These are phyloP conservation scores for Globisporangium irregulare DNA, from an alignment of 352 stramenopile species.

Conservation along the genomic window DNA sequence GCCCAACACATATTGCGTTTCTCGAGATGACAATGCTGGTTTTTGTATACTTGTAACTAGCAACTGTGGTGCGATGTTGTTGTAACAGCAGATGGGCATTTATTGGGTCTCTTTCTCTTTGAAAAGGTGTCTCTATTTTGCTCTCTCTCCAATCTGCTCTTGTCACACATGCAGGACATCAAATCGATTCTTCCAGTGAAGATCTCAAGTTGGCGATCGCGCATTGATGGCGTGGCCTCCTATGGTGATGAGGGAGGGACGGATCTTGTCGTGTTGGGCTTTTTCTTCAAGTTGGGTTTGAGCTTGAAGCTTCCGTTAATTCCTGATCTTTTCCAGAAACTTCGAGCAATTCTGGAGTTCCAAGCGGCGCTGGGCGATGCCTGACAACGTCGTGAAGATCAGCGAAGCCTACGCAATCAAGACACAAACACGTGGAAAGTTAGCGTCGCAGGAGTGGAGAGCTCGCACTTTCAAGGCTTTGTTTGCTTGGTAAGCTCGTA, in stretches of 20 bases:
- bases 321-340: constrained; percentile 19
- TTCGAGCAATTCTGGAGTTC: constrained; percentile 1
- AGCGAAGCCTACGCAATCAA: constrained; percentile 14
- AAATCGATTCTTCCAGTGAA: too few species aligned
- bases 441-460: not conserved
- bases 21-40: constrained; percentile 1
- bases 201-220: not conserved
- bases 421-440: not conserved
- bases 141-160: not conserved
- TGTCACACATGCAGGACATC: not conserved
- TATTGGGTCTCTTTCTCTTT: not conserved
- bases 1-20: constrained; percentile 4
- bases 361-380: constrained; percentile 11
- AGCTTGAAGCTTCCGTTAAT: not conserved
- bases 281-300: not conserved
- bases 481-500: constrained; percentile 1
- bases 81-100: not conserved
- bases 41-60: not conserved
- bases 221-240: not conserved
- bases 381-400: constrained; percentile 19
- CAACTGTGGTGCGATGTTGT: not conserved
- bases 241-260: not conserved
- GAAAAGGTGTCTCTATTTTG: not conserved
- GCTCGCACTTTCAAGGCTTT: not conserved
- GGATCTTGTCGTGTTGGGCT: not conserved